Evolutionary conservation across 805 yeast species (phyloP).

Genomic region (Ascoidea tarda): DNA sequence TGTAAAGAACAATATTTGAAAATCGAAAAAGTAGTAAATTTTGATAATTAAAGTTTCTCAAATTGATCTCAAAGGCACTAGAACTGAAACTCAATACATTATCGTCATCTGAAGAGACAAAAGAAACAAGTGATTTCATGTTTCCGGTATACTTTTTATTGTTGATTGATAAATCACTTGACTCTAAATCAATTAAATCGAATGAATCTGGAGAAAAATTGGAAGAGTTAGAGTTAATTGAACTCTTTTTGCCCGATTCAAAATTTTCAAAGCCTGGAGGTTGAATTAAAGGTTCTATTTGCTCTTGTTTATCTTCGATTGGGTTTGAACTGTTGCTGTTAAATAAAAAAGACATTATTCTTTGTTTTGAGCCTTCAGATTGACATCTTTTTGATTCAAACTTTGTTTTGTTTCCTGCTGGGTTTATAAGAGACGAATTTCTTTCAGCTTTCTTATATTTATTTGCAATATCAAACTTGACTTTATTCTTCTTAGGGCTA

Average conservation of each 20-base stretch:
- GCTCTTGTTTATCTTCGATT: no score
- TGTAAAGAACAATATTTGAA: slow-evolving; percentile 8
- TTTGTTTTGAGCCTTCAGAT: background rate
- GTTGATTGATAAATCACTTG: slow-evolving; percentile 5
- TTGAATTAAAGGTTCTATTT: no score
- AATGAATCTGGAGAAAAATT: background rate
- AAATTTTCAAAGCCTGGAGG: background rate
- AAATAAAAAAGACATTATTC: background rate
- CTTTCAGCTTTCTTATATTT: background rate
- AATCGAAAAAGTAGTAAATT: slow-evolving; percentile 6
- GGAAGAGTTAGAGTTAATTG: background rate
- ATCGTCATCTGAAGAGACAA: slow-evolving; percentile 7
- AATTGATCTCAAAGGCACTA: slow-evolving; percentile 8
- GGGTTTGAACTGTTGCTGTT: background rate
- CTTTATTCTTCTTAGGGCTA: background rate
- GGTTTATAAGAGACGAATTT: background rate
- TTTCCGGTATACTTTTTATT: slow-evolving; percentile 5
- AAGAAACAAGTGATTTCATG: slow-evolving; percentile 6
- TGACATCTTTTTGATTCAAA: background rate
- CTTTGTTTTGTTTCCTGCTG: background rate
- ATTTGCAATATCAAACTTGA: background rate
- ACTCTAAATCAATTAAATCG: slow-evolving; percentile 1
- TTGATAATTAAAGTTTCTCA: slow-evolving; percentile 9
- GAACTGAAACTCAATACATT: slow-evolving; percentile 4
- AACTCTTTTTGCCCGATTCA: background rate